phyloP scores from a whole-genome alignment of 805 yeast genomes.

The Schwanniomyces polymorphus region DNA sequence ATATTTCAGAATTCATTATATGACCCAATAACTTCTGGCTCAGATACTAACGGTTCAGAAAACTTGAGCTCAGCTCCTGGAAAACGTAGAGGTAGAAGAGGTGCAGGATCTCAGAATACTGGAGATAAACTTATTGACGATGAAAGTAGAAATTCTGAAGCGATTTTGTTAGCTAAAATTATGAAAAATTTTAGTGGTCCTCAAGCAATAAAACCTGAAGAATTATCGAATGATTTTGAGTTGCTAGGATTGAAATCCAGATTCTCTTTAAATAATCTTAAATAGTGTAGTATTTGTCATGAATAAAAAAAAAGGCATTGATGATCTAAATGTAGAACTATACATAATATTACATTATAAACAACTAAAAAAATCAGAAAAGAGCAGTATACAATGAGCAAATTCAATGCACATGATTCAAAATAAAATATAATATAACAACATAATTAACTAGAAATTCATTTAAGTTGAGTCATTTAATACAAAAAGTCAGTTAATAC shows the following conservation, averaged over 20 bases:
- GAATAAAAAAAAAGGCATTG: neutral
- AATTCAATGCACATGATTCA: neutral
- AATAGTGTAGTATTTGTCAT: neutral
- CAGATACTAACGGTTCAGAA: slow-evolving; percentile 34
- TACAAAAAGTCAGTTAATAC: slow-evolving; percentile 18
- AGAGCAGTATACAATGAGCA: slow-evolving; percentile 3
- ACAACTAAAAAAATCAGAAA: neutral
- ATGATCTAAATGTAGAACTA: neutral
- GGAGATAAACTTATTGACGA: slow-evolving; percentile 6
- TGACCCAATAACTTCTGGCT: slow-evolving; percentile 38
- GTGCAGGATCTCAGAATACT: slow-evolving; percentile 16
- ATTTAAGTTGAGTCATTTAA: neutral
- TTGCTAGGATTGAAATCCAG: slow-evolving; percentile 33
- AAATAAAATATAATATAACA: slow-evolving; percentile 1
- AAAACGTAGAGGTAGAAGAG: slow-evolving; percentile 41
- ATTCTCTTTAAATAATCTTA: slow-evolving; percentile 28
- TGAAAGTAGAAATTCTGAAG: slow-evolving; percentile 30
- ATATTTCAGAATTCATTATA: slow-evolving; percentile 41
- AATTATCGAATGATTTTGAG: slow-evolving; percentile 34
- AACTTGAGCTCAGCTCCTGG: slow-evolving; percentile 16
- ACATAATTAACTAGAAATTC: slow-evolving; percentile 2
- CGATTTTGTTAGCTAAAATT: slow-evolving; percentile 39
- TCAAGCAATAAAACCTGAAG: slow-evolving; percentile 31
- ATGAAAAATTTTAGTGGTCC: slow-evolving; percentile 45
- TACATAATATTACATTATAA: slow-evolving; percentile 6